Evolutionary conservation across 495 filamentous ascomycete genomes (phyloP).

Genomic region (Emericellopsis terricola): DNA sequence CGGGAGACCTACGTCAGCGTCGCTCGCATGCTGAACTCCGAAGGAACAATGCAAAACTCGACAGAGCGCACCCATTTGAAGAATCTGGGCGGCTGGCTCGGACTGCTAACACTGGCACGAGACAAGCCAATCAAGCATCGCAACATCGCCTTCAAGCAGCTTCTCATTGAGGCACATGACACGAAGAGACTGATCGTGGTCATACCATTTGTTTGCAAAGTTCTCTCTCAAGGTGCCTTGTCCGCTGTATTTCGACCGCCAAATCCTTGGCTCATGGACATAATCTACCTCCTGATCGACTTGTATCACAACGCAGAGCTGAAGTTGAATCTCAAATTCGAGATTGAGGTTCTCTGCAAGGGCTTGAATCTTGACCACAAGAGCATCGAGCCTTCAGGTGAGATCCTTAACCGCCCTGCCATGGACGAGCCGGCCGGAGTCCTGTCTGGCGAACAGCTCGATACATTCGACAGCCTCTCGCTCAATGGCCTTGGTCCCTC

Average conservation of each 20-base stretch:
- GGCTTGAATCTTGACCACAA: slow-evolving; percentile 79
- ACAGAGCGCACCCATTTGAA: slow-evolving; percentile 78
- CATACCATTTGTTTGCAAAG: slow-evolving; percentile 94
- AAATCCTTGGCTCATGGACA: slow-evolving; percentile 95
- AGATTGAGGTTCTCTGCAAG: slow-evolving; percentile 93
- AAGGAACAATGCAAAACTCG: slow-evolving; percentile 58
- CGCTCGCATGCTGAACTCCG: slow-evolving; percentile 71
- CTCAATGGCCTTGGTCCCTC: slow-evolving; percentile 50
- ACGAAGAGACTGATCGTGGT: slow-evolving; percentile 77
- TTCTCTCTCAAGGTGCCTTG: slow-evolving; percentile 61
- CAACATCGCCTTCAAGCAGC: slow-evolving; percentile 90
- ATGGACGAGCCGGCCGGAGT: slow-evolving; percentile 44
- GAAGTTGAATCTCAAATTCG: slow-evolving; percentile 91
- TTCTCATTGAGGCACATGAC: slow-evolving; percentile 82
- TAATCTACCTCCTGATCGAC: slow-evolving; percentile 71
- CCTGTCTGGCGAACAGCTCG: slow-evolving; percentile 27
- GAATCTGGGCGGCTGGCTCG: slow-evolving; percentile 83
- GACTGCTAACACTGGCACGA: slow-evolving; percentile 79
- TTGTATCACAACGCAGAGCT: slow-evolving; percentile 84
- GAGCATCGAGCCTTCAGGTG: slow-evolving; percentile 62
- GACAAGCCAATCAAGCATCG: slow-evolving; percentile 93
- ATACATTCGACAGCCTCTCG: slow-evolving; percentile 62
- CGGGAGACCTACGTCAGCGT: slow-evolving; percentile 86
- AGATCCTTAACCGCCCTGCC: slow-evolving; percentile 55
- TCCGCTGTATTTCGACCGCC: slow-evolving; percentile 87